Conservation (phyloP, 2,329 filamentous ascomycete genomes). For the Aspergillus sp. region DNA sequence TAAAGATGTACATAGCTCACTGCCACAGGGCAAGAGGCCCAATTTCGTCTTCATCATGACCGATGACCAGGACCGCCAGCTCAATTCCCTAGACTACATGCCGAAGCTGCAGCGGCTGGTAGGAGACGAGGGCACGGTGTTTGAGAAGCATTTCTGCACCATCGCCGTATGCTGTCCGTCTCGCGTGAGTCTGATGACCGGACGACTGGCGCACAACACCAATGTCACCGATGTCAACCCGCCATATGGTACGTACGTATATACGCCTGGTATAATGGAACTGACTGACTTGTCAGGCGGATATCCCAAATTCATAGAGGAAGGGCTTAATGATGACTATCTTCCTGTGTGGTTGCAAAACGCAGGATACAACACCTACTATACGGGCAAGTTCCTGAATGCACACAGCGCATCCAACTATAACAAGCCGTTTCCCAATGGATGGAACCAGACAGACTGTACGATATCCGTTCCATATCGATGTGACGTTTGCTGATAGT, state of each 20-base stretch:
- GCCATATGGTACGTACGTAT: slow-evolving; percentile 45
- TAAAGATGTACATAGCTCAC: no score
- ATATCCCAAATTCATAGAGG: slow-evolving; percentile 51
- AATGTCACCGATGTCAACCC: slow-evolving; percentile 59
- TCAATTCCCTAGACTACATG: slow-evolving; percentile 60
- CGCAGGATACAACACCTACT: slow-evolving; percentile 50
- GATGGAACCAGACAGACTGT: slow-evolving; percentile 32
- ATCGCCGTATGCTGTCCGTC: slow-evolving; percentile 65
- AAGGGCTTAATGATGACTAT: slow-evolving; percentile 49
- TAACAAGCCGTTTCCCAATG: slow-evolving; percentile 29
- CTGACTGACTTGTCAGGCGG: slow-evolving; percentile 22
- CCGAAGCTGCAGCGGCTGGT: slow-evolving; percentile 54
- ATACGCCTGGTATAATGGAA: slow-evolving; percentile 9
- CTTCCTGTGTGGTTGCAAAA: slow-evolving; percentile 50
- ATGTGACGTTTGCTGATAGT: not conserved
- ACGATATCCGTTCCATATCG: not conserved
- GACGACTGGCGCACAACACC: slow-evolving; percentile 64
- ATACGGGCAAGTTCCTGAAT: slow-evolving; percentile 54
- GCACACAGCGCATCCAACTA: slow-evolving; percentile 48
- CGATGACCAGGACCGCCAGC: slow-evolving; percentile 63
- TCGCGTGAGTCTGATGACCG: slow-evolving; percentile 61
- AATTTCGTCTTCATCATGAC: slow-evolving; percentile 66
- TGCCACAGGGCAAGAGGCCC: slow-evolving; percentile 18
- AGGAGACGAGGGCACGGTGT: slow-evolving; percentile 55
- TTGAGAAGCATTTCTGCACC: slow-evolving; percentile 62